phyloP scores from a whole-genome alignment of 805 yeast species.

The Starmerella khaoyaiensis region DNA sequence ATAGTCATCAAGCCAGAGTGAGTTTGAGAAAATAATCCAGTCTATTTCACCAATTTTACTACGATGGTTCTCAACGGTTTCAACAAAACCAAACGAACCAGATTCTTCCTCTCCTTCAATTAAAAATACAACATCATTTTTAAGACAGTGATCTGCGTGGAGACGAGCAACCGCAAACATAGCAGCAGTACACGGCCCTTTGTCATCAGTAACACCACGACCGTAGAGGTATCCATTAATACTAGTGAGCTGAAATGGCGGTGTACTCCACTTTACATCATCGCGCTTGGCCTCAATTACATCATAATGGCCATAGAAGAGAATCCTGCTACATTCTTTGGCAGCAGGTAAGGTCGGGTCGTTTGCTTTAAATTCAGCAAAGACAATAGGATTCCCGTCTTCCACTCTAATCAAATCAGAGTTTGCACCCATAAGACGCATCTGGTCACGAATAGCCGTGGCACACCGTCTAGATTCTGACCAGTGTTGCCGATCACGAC shows the following conservation, averaged over 20 bases:
- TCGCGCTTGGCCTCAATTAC: conserved; percentile 65
- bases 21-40: conserved; percentile 80
- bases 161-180: conserved; percentile 75
- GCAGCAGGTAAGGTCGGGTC: conserved; percentile 2
- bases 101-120: conserved; percentile 94
- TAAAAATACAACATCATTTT: conserved; percentile 64
- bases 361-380: conserved; percentile 47
- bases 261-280: conserved; percentile 48
- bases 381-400: conserved; percentile 75
- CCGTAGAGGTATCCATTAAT: conserved; percentile 78
- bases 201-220: conserved; percentile 88
- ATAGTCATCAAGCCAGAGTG: conserved; percentile 84
- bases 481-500: conserved; percentile 50
- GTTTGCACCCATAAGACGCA: conserved; percentile 50
- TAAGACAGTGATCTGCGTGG: conserved; percentile 37
- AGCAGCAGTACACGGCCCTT: conserved; percentile 84
- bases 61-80: conserved; percentile 39
- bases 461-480: conserved; percentile 85
- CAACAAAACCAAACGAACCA: conserved; percentile 76
- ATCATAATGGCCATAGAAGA: conserved; percentile 96
- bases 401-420: conserved; percentile 59
- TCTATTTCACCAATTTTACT: conserved; percentile 58
- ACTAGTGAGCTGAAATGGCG: conserved; percentile 66
- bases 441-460: conserved; percentile 47
- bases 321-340: conserved; percentile 32